Percentiles rank a stretch among this genome's conserved stretches.
Conservation (phyloP, 2,329 filamentous ascomycete genomes). For the Trichophyton verrucosum region DNA sequence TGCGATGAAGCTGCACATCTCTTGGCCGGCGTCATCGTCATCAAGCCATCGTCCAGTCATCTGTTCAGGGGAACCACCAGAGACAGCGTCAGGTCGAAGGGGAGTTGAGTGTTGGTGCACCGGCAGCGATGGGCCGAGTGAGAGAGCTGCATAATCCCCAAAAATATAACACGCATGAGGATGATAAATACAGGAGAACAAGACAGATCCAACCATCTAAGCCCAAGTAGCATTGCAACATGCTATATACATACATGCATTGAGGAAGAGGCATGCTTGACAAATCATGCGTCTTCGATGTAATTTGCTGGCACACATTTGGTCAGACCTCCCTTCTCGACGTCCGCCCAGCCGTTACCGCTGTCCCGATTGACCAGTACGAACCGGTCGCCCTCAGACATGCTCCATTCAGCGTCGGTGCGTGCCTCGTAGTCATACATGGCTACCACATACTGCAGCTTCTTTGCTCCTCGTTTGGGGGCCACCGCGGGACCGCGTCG, state of each 20-base stretch:
- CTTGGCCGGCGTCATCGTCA: not conserved
- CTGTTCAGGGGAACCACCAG: not conserved
- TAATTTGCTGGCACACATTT: constrained; percentile 93
- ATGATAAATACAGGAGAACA: not conserved
- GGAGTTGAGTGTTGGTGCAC: not conserved
- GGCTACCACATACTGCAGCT: constrained; percentile 83
- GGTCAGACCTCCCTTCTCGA: constrained; percentile 76
- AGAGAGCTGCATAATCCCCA: no score
- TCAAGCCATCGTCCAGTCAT: not conserved
- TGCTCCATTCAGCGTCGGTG: constrained; percentile 76
- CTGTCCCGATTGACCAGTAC: constrained; percentile 77
- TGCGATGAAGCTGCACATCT: not conserved
- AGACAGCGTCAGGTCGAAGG: not conserved
- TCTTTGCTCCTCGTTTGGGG: constrained; percentile 81
- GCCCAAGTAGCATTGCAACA: not conserved
- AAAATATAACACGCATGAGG: no score
- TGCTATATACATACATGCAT: not conserved
- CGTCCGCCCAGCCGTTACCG: constrained; percentile 93
- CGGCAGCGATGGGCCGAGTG: not conserved
- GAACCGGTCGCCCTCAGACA: constrained; percentile 82
- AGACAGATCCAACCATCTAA: not conserved
- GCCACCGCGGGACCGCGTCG: constrained; percentile 89
- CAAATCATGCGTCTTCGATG: constrained; percentile 47
- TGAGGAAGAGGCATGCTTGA: not conserved
- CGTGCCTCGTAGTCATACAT: constrained; percentile 84